Percentiles rank a stretch among this genome's conserved stretches.
Conservation (phyloP, 1,139 yeast species). For the Candida tetrigidarum region DNA sequence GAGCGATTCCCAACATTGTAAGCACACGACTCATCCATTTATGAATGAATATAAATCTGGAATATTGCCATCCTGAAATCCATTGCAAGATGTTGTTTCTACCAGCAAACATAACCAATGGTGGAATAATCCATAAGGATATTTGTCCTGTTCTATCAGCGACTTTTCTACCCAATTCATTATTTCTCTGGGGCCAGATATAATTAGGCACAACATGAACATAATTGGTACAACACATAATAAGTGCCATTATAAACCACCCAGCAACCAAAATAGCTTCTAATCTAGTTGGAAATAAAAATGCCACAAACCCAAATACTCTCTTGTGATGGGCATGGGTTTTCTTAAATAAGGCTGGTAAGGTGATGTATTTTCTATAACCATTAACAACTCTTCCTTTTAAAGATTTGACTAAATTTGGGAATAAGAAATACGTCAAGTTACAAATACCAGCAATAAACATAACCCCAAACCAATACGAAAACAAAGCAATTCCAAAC, state of each 20-base stretch:
- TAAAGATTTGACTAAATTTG: constrained; percentile 34
- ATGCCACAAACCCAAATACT: constrained; percentile 32
- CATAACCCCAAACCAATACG: constrained; percentile 49
- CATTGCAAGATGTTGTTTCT: constrained; percentile 68
- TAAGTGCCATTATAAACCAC: constrained; percentile 53
- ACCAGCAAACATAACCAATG: constrained; percentile 60
- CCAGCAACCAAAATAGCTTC: constrained; percentile 56
- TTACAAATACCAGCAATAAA: constrained; percentile 49
- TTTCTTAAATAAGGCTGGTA: constrained; percentile 52
- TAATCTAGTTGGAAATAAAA: constrained; percentile 63
- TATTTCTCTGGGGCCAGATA: constrained; percentile 30
- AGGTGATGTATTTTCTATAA: constrained; percentile 44
- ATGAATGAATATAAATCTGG: constrained; percentile 66
- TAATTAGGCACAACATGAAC: constrained; percentile 38
- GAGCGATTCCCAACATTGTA: constrained; percentile 48
- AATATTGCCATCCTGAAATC: constrained; percentile 67
- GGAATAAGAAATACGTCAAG: constrained; percentile 36
- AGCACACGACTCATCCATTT: constrained; percentile 64
- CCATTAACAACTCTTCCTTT: constrained; percentile 37
- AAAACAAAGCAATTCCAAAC: constrained; percentile 53
- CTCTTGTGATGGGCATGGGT: constrained; percentile 45
- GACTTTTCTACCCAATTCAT: constrained; percentile 55
- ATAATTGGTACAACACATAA: constrained; percentile 48
- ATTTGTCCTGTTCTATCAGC: constrained; percentile 67
- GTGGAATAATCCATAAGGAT: constrained; percentile 52